Evolutionary conservation across 768 basidiomycete genomes (phyloP), one percentile per base, ranked within the genome.

Genomic region (Favolaschia claudopus): DNA sequence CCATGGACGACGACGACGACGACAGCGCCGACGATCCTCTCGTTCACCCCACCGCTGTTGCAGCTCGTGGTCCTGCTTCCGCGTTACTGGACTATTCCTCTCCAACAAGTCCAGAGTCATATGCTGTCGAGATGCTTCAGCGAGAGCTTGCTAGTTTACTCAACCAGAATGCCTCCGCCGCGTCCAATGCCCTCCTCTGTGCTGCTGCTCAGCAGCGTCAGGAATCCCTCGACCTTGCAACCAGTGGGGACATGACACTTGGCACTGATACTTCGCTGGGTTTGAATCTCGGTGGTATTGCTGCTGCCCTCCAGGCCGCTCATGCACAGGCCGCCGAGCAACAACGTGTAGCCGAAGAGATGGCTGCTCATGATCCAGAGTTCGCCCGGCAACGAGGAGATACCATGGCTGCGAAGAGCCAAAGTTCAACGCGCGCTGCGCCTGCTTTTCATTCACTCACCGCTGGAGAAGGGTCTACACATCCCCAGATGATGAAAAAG

Each of bases 371-470:
- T 66, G 77, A 79, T 60, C 67, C 82, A 29, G 75, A 78, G 31
- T 78, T 81, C 52, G 76, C 75, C 51, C 72, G 74, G 33, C 78
- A 80, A 50, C 79, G 77, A 51, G 79, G 81, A 60, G 76, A 79
- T 63, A 76, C 74, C 28, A 72, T 77, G 53, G 70, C 74, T 58
- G 77, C 80, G 49, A 81, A 83, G 48, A 80, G 78, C 60, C 81
- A 80, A 56, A 76, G 75, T 64, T 78, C 79, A 19, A 92, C 91
- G 33, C 86, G 89, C 61, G 85, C 84, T 2, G 88, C 90, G 0
- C 89, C 91, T 44, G 86, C 90, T 2, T 92, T 92, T 68, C 91
- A 92, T 71, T 91, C 89, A 14, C 83, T 92, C 17, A 91, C 88
- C 17, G 85, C 86, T 33, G 82, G 78, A 42, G 82, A 84, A 62